A percentile compares a stretch with the other conserved stretches of the same genome.
Conservation (phyloP, 106 monocot species). For the Dioscorea zingiberensis region DNA sequence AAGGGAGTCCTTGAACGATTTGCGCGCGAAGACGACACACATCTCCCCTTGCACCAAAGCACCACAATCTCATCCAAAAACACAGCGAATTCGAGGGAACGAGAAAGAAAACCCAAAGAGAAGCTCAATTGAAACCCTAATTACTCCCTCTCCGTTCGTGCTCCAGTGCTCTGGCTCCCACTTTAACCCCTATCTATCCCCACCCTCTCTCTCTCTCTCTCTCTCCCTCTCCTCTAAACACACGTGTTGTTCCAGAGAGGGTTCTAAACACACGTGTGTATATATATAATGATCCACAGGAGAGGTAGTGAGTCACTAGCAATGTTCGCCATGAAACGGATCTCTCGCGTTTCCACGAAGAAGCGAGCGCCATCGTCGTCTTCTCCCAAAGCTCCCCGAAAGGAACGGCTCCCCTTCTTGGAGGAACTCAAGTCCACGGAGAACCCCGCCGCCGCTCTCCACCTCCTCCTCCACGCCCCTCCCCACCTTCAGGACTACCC, state of each 20-base stretch:
- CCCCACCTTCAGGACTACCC: constrained; percentile 5
- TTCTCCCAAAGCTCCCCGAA: background rate
- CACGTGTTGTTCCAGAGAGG: no score
- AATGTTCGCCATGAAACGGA: background rate
- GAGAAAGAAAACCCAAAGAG: no score
- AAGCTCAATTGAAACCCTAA: no score
- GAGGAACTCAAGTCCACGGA: constrained; percentile 1
- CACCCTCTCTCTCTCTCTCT: constrained; percentile 8
- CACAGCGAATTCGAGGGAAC: no score
- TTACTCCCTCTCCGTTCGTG: background rate
- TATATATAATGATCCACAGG: no score
- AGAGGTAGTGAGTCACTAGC: no score
- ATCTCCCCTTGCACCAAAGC: no score
- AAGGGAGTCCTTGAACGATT: constrained; percentile 83
- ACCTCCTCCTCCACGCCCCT: constrained; percentile 2
- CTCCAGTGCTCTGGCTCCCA: background rate
- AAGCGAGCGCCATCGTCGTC: background rate
- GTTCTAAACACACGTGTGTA: no score
- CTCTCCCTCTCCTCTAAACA: no score
- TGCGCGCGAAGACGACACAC: constrained; percentile 40
- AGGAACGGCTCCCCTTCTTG: background rate
- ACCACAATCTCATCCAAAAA: no score
- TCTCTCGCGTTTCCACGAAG: background rate
- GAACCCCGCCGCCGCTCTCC: constrained; percentile 2
- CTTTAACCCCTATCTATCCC: background rate